Evolutionary conservation across 2,329 filamentous ascomycete genomes (phyloP), one percentile per base, ranked within the genome.

Genomic region (Botryosphaeria dothidea): DNA sequence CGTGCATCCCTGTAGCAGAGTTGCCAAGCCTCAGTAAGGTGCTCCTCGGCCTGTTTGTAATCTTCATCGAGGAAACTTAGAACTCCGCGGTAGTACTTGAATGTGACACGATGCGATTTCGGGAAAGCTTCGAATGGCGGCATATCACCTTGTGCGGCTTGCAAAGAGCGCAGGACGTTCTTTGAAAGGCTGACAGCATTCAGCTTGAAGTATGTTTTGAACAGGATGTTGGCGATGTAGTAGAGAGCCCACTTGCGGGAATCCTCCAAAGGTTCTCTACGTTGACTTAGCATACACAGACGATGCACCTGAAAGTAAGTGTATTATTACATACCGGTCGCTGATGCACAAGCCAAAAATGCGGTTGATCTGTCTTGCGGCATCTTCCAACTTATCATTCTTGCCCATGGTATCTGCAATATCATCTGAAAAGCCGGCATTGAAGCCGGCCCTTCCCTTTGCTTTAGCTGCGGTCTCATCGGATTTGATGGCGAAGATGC

Each of bases 171-270:
- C 52, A 99, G 83, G 57, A 98, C 90, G 69, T 95, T 97, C 75
- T 95, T 93, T 19, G 90, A 96, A 21, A 98, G 83, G n/a, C 88
- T 89, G 65, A 96, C 90, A 36, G 91, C 92, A 79, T 96, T 97
- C 68, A 98, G 83, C 81, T 92, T 96, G 83, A 99, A 99, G 78
- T 98, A 97, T 1, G 93, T 98, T 80, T 98, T 98, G 86, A 99
- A 99, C 15, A 97, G 84, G 7, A 99, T 85, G 74, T 97, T 98
- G 73, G 93, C 92, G 69, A 94, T 90, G 77, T 93, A 93, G 81
- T 99, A 99, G 54, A 97, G 91, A 6, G 92, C 96, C 95, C 95
- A 99, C 86, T 98, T 99, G 63, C 95, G 88, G 8, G 94, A 97
- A 72, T 96, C 91, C 73, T 93, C 88, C 49, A 97, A 82, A 15